Percentiles rank a stretch among this genome's conserved stretches.
These are phyloP conservation scores for Penicillium tannophilum DNA, from an alignment of 495 filamentous ascomycete species.

Conservation along the genomic window DNA sequence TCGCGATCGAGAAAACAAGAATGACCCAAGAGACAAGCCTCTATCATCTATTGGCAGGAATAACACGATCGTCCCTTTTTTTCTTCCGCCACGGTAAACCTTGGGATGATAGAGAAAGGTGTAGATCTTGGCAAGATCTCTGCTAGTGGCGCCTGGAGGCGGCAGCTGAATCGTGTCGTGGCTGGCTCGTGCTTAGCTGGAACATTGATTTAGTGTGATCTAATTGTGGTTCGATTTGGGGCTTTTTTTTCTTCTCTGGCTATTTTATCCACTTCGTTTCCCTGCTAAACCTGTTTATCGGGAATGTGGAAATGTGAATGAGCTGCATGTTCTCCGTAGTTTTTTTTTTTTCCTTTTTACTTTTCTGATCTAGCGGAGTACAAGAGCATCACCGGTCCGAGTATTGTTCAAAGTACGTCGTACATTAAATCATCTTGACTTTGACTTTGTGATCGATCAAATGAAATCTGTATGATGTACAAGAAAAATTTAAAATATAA, in stretches of 20 bases:
- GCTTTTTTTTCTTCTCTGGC: slow-evolving; percentile 4
- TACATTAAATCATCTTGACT: neutral
- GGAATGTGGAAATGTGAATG: neutral
- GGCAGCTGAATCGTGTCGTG: slow-evolving; percentile 37
- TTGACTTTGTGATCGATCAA: slow-evolving; percentile 17
- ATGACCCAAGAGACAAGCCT: slow-evolving; percentile 1
- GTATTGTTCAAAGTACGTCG: too few relatives aligned
- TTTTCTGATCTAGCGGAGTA: neutral
- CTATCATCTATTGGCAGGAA: neutral
- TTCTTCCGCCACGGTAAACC: neutral
- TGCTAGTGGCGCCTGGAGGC: slow-evolving; percentile 33
- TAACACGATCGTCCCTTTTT: neutral
- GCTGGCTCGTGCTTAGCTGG: slow-evolving; percentile 24
- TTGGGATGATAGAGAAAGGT: too few relatives aligned
- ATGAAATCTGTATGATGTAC: too few relatives aligned
- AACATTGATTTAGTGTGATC: neutral
- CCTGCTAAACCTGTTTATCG: neutral
- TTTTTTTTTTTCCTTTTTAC: neutral
- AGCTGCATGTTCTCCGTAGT: neutral
- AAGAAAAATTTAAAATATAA: neutral
- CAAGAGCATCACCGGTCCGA: slow-evolving; percentile 3
- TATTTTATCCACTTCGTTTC: neutral
- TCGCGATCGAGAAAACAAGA: slow-evolving; percentile 5
- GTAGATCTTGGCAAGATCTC: neutral
- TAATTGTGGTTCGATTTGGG: neutral